Evolutionary conservation across 78 protist genomes (phyloP).

Genomic region (Speleostelium caveatum): DNA sequence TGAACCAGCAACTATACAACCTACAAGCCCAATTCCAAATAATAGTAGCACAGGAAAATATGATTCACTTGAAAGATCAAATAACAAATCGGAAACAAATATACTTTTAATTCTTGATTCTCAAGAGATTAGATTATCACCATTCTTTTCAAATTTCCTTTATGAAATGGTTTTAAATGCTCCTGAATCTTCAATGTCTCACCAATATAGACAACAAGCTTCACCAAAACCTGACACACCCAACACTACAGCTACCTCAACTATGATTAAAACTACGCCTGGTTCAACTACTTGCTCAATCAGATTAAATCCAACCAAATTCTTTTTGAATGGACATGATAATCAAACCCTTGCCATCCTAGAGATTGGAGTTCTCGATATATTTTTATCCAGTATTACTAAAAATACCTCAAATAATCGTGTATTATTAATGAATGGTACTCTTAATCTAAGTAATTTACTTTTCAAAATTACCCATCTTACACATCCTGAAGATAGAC

Average conservation of each 20-base stretch:
- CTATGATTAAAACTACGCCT: conserved; percentile 22
- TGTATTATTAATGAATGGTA: conserved; percentile 69
- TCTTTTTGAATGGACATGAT: conserved; percentile 11
- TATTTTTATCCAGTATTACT: conserved; percentile 45
- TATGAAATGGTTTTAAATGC: conserved; percentile 27
- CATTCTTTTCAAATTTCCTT: conserved; percentile 65
- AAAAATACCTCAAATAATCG: conserved; percentile 31
- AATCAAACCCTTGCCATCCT: conserved; percentile 34
- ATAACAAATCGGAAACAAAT: conserved; percentile 53
- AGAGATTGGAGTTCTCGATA: conserved; percentile 62
- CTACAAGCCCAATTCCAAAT: background rate
- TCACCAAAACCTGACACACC: background rate
- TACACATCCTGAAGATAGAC: conserved; percentile 25
- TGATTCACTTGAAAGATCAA: background rate
- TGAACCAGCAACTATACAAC: background rate
- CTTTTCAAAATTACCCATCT: conserved; percentile 46
- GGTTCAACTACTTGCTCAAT: conserved; percentile 57
- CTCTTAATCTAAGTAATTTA: conserved; percentile 22
- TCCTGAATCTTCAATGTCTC: conserved; percentile 52
- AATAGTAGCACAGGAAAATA: background rate
- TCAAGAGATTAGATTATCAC: conserved; percentile 57
- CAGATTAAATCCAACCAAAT: conserved; percentile 59
- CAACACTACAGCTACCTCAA: background rate
- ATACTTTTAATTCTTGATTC: conserved; percentile 36
- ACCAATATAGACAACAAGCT: conserved; percentile 22